These are phyloP conservation scores for Pyracantha coccinea DNA, from an alignment of 331 rosid species.

Conservation along the genomic window DNA sequence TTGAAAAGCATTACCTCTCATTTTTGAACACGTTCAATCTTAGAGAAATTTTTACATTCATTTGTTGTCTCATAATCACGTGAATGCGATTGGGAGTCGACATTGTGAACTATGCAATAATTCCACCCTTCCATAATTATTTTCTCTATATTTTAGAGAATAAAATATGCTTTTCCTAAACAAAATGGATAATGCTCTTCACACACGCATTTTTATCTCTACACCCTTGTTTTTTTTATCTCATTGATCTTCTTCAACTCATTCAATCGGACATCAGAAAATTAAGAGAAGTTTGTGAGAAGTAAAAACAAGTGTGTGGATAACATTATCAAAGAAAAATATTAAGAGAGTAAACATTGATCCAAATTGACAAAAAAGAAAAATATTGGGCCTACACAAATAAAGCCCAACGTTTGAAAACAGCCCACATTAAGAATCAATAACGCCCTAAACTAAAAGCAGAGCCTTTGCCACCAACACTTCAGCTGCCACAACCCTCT, in stretches of 20 bases:
- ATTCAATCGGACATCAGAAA: too few relatives aligned
- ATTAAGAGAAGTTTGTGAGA: fast-evolving
- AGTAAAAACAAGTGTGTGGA: too few relatives aligned
- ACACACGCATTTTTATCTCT: too few relatives aligned
- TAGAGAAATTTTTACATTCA: background rate
- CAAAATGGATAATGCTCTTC: too few relatives aligned
- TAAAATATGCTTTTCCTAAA: background rate
- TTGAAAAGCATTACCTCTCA: too few relatives aligned
- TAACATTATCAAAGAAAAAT: background rate
- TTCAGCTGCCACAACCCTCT: background rate
- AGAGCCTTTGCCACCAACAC: background rate
- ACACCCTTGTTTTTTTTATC: too few relatives aligned
- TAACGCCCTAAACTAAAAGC: background rate
- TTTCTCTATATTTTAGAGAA: background rate
- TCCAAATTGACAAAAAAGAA: background rate
- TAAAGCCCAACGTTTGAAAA: background rate
- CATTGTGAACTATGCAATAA: background rate
- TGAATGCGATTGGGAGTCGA: background rate
- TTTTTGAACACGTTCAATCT: too few relatives aligned
- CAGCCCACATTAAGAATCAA: background rate
- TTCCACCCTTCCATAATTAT: background rate
- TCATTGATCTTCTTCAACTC: too few relatives aligned
- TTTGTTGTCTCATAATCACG: background rate
- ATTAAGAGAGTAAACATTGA: background rate
- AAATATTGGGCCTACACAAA: background rate